A percentile compares a stretch with the other conserved stretches of the same genome.
These are phyloP conservation scores for Suhomyces pyralidae DNA, from an alignment of 805 yeast species.

Conservation along the genomic window DNA sequence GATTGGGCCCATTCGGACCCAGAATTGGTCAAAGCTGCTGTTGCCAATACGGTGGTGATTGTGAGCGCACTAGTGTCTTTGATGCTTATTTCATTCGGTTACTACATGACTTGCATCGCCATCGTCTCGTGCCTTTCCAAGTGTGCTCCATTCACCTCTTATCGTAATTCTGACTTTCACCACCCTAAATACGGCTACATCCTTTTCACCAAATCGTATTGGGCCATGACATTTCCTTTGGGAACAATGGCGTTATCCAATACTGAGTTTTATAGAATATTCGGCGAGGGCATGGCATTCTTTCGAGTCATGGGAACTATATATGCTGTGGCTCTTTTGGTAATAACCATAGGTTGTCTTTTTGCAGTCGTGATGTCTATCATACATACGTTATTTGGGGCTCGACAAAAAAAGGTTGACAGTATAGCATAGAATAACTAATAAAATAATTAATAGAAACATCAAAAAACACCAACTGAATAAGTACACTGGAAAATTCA, in stretches of 20 bases:
- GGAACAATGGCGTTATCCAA: conserved; percentile 69
- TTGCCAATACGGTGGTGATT: conserved; percentile 1
- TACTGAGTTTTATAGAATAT: conserved; percentile 40
- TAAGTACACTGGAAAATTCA: no score
- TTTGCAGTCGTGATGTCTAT: conserved; percentile 19
- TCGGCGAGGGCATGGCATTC: conserved; percentile 41
- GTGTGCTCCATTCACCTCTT: conserved; percentile 31
- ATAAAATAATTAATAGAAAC: no score
- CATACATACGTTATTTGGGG: conserved; percentile 7
- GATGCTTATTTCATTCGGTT: conserved; percentile 55
- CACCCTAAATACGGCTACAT: conserved; percentile 19
- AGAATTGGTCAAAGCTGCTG: not conserved
- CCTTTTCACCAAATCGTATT: conserved; percentile 33
- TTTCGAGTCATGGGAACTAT: conserved; percentile 63
- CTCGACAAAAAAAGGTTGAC: not conserved
- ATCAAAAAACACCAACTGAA: no score
- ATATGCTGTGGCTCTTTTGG: conserved; percentile 52
- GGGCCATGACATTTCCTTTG: conserved; percentile 89
- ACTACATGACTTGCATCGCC: conserved; percentile 44
- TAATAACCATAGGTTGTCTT: conserved; percentile 37
- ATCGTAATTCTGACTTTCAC: conserved; percentile 20
- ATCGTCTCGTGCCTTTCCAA: conserved; percentile 42
- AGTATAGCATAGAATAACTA: not conserved
- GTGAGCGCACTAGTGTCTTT: conserved; percentile 19
- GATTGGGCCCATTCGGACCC: conserved; percentile 1